Conservation (phyloP, 2,329 filamentous ascomycete genomes). For the Pestalotiopsis sp. region DNA sequence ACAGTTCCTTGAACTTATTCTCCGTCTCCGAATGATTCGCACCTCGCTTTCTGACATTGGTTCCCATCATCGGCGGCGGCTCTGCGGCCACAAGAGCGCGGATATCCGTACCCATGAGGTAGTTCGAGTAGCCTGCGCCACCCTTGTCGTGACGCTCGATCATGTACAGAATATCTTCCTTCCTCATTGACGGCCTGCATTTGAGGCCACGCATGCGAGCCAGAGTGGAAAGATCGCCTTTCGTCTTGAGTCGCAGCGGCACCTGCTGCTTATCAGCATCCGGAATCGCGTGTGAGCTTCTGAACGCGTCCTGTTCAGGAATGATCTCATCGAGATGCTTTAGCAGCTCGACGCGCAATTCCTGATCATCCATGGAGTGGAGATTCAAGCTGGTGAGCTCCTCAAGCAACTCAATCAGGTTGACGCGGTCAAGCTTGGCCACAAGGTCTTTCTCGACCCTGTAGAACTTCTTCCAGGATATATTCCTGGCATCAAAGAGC, state of each 20-base stretch:
- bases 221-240: not conserved
- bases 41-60: not conserved
- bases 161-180: not conserved
- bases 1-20: constrained; percentile 3
- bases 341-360: too few relatives aligned
- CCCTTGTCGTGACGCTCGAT: not conserved
- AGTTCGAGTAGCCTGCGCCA: not conserved
- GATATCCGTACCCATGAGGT: not conserved
- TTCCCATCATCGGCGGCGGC: not conserved
- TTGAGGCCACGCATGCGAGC: constrained; percentile 4
- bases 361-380: too few relatives aligned
- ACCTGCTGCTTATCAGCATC: not conserved
- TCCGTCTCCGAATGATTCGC: not conserved
- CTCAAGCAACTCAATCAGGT: too few relatives aligned
- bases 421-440: too few relatives aligned
- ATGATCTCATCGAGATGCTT: not conserved
- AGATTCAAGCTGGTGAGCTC: too few relatives aligned
- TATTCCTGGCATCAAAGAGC: too few relatives aligned
- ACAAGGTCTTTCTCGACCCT: too few relatives aligned
- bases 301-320: not conserved
- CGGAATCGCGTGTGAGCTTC: not conserved
- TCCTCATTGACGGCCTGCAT: not conserved
- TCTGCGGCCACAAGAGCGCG: not conserved
- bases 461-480: too few relatives aligned
- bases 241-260: not conserved